Percentiles rank a stretch among this genome's conserved stretches.
These are phyloP conservation scores for Neltuma alba DNA, from an alignment of 306 rosid species.

Conservation along the genomic window DNA sequence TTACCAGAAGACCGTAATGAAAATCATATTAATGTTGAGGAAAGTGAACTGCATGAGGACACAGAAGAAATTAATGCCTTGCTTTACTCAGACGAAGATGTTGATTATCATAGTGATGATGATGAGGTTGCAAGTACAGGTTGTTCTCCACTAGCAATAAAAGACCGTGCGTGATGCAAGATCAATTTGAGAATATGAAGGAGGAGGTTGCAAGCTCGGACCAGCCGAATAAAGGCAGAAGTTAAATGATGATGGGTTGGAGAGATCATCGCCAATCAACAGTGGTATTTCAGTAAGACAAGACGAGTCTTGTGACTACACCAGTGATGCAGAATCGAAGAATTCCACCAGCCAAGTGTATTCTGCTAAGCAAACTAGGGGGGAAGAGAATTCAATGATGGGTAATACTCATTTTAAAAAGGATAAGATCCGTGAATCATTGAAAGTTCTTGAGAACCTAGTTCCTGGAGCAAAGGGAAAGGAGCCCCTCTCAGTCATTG, in stretches of 20 bases:
- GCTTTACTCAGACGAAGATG: slow-evolving; percentile 70
- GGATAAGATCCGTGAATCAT: slow-evolving; percentile 57
- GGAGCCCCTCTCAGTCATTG: slow-evolving; percentile 69
- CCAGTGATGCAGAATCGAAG: slow-evolving; percentile 62
- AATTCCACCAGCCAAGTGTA: slow-evolving; percentile 38
- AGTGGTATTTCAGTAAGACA: slow-evolving; percentile 47
- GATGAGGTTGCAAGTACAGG: slow-evolving; percentile 80
- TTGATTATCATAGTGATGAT: slow-evolving; percentile 43
- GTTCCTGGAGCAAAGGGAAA: slow-evolving; percentile 85
- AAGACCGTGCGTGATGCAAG: slow-evolving; percentile 42
- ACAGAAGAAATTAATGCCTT: slow-evolving; percentile 87
- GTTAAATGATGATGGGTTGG: slow-evolving; percentile 47
- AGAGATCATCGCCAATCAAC: slow-evolving; percentile 42
- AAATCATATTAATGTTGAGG: slow-evolving; percentile 47
- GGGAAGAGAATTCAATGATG: slow-evolving; percentile 30
- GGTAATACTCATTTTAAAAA: slow-evolving; percentile 47
- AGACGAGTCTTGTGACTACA: slow-evolving; percentile 37
- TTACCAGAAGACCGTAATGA: slow-evolving; percentile 41
- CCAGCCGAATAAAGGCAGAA: slow-evolving; percentile 68
- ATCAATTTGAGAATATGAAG: slow-evolving; percentile 39
- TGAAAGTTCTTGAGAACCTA: slow-evolving; percentile 66
- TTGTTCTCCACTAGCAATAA: slow-evolving; percentile 57
- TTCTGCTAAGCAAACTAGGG: slow-evolving; percentile 23
- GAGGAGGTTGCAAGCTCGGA: slow-evolving; percentile 57
- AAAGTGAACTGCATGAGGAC: slow-evolving; percentile 87